These are phyloP conservation scores for Beauveria sp. DNA, from an alignment of 2,329 filamentous ascomycete genomes.

Conservation along the genomic window DNA sequence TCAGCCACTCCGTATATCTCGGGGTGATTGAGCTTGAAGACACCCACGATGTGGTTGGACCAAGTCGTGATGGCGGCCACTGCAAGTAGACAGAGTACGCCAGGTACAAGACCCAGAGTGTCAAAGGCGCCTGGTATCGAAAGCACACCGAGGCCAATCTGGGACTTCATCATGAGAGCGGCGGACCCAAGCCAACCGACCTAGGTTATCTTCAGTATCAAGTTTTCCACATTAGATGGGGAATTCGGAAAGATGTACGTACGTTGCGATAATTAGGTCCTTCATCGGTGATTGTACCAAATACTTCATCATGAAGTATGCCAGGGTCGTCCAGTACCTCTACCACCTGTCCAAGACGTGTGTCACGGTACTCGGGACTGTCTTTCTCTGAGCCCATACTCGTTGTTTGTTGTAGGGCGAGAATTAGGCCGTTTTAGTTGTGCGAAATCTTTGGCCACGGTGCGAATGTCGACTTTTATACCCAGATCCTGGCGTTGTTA, in stretches of 20 bases:
- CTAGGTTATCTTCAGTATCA: not conserved
- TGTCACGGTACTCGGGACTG: too few relatives aligned
- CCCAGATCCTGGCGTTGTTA: too few relatives aligned
- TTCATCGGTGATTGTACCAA: not conserved
- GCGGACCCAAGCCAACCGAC: not conserved
- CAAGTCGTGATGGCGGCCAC: constrained; percentile 39
- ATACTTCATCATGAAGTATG: not conserved
- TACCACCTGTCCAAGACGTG: too few relatives aligned
- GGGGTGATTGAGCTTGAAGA: constrained; percentile 43
- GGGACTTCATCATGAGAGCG: not conserved
- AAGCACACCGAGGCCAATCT: not conserved
- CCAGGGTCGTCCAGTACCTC: too few relatives aligned
- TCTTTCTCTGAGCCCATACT: too few relatives aligned
- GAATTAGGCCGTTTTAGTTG: too few relatives aligned
- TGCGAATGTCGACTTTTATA: too few relatives aligned
- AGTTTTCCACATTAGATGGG: not conserved
- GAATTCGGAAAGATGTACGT: not conserved
- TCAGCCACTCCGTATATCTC: constrained; percentile 47
- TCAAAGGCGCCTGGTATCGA: not conserved
- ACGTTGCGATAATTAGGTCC: not conserved
- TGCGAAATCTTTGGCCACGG: too few relatives aligned
- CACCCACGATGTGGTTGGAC: constrained; percentile 40
- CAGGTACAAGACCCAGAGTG: constrained; percentile 27
- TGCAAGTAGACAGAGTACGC: constrained; percentile 33
- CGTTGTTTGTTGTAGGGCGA: too few relatives aligned